Evolutionary conservation across 2,329 filamentous ascomycete species (phyloP).

Genomic region (Xylaria arbuscula): DNA sequence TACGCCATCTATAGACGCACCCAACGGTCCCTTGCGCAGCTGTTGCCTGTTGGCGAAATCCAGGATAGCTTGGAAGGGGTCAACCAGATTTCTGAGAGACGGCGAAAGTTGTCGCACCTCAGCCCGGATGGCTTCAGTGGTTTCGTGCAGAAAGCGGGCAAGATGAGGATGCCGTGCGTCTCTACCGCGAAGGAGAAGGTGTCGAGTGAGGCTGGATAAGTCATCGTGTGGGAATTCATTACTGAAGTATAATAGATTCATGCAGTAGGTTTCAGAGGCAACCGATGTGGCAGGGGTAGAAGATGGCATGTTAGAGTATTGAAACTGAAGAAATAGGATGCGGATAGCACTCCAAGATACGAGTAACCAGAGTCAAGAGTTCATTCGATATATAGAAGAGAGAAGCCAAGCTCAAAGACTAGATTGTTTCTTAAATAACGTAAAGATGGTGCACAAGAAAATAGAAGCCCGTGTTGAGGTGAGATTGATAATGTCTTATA

Average conservation of each 20-base stretch:
- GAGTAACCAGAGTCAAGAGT: no score
- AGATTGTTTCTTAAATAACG: no score
- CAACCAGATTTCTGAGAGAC: constrained; percentile 45
- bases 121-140: constrained; percentile 54
- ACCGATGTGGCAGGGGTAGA: background rate
- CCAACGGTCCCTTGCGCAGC: constrained; percentile 55
- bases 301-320: background rate
- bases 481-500: no score
- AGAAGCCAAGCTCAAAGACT: no score
- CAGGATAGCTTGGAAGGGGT: background rate
- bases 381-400: no score
- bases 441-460: no score
- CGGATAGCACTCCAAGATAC: no score
- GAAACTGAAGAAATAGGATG: no score
- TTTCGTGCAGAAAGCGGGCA: constrained; percentile 55
- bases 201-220: background rate
- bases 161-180: constrained; percentile 51
- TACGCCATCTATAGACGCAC: constrained; percentile 58
- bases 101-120: constrained; percentile 52
- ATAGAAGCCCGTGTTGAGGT: no score
- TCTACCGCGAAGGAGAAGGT: constrained; percentile 56
- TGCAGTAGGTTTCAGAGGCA: background rate
- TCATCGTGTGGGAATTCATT: constrained; percentile 60
- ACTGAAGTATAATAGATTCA: constrained; percentile 49
- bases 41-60: constrained; percentile 48